Percentiles rank a stretch among this genome's conserved stretches.
These are phyloP conservation scores for Oryza glumipatula DNA, from an alignment of 176 grass and related monocot species.

Conservation along the genomic window DNA sequence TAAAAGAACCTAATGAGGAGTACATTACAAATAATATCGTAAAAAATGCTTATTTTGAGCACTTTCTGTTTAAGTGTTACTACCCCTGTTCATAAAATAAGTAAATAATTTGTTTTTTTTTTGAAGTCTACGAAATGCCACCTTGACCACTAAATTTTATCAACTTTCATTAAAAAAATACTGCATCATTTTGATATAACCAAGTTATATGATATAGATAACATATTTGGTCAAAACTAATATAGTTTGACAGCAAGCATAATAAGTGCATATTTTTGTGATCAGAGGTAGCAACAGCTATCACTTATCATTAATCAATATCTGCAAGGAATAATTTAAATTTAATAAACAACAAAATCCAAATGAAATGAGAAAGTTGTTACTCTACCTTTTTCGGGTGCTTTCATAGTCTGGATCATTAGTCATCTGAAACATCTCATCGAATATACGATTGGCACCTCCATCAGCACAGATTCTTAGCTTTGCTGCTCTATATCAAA, in stretches of 20 bases:
- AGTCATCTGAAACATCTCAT: conserved; percentile 69
- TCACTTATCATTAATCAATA: background rate
- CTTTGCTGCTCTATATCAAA: conserved; percentile 78
- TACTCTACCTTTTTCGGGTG: conserved; percentile 46
- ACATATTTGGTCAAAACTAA: background rate
- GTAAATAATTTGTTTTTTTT: no score
- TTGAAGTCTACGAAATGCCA: background rate
- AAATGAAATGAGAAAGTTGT: conserved; percentile 24
- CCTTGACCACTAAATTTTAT: background rate
- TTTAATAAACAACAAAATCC: background rate
- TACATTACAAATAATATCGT: background rate
- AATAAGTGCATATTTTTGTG: background rate
- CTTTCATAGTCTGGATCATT: conserved; percentile 50
- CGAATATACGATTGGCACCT: conserved; percentile 77
- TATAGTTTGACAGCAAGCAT: background rate
- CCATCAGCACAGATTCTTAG: conserved; percentile 76
- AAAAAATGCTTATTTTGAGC: background rate
- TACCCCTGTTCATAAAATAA: no score
- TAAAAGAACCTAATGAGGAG: background rate
- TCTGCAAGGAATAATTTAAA: conserved; percentile 19
- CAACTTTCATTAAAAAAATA: background rate
- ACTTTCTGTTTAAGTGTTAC: background rate
- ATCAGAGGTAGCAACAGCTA: background rate
- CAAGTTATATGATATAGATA: no score
- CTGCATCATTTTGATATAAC: background rate